Evolutionary conservation across 148 eudicot genomes (phyloP), one percentile per base, ranked within the genome.

Genomic region (Bassia scoparia): DNA sequence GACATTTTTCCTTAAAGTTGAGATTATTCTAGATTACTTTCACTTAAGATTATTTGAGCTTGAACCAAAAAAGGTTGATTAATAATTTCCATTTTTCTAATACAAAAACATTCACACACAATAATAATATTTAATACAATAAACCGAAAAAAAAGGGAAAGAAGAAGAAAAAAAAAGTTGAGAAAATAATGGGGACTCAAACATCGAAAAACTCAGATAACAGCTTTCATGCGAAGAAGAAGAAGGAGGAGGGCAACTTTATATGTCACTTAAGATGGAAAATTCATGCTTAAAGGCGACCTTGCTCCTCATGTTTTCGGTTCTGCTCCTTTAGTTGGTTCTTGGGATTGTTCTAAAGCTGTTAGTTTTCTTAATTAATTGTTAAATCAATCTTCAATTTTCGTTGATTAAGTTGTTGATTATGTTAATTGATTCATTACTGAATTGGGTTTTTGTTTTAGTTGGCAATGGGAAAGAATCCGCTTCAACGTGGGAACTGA

Each of bases 391-490:
- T 41, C 24, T 49, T 20, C 26, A 33, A 12, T 29, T 18, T 58
- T 43, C 6, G 2, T 18, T 38, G 46, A 5, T 2, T 68, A 7
- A 67, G 52, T 55, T 63, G 31, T 12, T 29, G 13, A 13, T 12
- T 15, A 18, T 12, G 17, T 27, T 37, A 10, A 41, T 21, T 73
- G 0, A 27, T 24, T 58, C 3, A 34, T 79, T 76, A 56, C n/a
- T 65, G 65, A 59, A 66, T 41, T 70, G 34, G 37, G 48, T 9
- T 73, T 52, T 82, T 17, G 13, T 61, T 13, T 64, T 52, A 94
- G 98, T 74, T 91, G 61, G 78, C 93, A 7, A 76, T 94, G 96
- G 93, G 77, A 86, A 96, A 0, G 98, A 91, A 79, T 94, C 97
- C 0, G 67, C 90, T 69, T 94, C 89, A 53, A 79, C 87, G 86